Evolutionary conservation across 2,329 filamentous ascomycete genomes (phyloP).

Genomic region (Gyromitra esculenta): DNA sequence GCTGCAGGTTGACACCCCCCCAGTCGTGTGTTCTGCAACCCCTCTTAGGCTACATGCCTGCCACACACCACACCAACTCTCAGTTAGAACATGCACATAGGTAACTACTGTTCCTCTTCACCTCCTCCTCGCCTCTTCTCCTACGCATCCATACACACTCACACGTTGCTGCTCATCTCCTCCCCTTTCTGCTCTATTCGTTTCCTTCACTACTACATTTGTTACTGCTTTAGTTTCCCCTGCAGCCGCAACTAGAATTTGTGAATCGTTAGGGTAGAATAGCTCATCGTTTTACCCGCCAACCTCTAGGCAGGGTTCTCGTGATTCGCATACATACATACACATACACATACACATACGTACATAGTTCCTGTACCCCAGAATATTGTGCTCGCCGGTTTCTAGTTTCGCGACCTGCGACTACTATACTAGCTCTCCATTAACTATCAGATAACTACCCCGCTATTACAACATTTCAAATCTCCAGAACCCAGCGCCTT

Average conservation of each 20-base stretch:
- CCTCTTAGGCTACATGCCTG: constrained; percentile 38
- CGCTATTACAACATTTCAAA: constrained; percentile 44
- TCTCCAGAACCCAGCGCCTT: constrained; percentile 10
- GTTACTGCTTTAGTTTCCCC: constrained; percentile 26
- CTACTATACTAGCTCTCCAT: constrained; percentile 31
- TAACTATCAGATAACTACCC: constrained; percentile 45
- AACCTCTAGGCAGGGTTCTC: constrained; percentile 10
- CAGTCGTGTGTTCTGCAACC: constrained; percentile 39
- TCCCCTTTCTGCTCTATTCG: constrained; percentile 15
- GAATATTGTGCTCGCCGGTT: constrained; percentile 21
- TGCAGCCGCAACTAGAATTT: constrained; percentile 31
- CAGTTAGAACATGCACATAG: constrained; percentile 33
- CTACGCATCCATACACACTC: constrained; percentile 22
- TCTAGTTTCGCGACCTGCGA: constrained; percentile 17
- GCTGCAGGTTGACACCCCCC: constrained; percentile 41
- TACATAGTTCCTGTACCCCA: constrained; percentile 16
- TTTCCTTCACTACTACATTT: constrained; percentile 13
- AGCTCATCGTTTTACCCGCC: constrained; percentile 14
- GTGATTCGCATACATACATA: constrained; percentile 26
- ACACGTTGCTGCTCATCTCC: constrained; percentile 44
- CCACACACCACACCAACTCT: constrained; percentile 26
- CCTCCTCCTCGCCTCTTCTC: constrained; percentile 26
- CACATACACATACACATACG: constrained; percentile 8
- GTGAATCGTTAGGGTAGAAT: constrained; percentile 18
- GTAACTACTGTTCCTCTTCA: constrained; percentile 30